Conservation (phyloP, 805 yeast species). For the Saturnispora saitoi region DNA sequence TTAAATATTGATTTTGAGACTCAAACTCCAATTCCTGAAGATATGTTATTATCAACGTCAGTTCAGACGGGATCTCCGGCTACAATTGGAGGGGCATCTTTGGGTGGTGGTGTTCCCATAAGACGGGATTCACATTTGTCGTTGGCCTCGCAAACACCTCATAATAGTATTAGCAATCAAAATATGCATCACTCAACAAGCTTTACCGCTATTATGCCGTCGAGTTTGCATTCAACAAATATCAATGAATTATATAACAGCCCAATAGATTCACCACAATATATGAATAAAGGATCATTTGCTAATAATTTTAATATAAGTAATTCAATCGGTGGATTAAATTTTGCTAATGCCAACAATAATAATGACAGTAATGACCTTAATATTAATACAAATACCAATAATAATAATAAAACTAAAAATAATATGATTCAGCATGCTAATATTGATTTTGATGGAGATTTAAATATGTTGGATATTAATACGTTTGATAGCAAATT, state of each 20-base stretch:
- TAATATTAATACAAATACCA: not conserved
- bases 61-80: constrained; percentile 11
- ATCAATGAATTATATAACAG: constrained; percentile 15
- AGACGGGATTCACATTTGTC: constrained; percentile 9
- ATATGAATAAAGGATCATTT: constrained; percentile 6
- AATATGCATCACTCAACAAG: constrained; percentile 1
- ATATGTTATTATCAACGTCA: constrained; percentile 12
- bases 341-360: not conserved
- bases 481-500: not conserved
- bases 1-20: constrained; percentile 5
- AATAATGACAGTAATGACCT: not conserved
- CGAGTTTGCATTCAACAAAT: constrained; percentile 4
- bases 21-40: constrained; percentile 13
- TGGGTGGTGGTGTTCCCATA: constrained; percentile 5
- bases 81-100: constrained; percentile 6
- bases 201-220: constrained; percentile 1
- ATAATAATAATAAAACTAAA: not conserved
- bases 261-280: constrained; percentile 19
- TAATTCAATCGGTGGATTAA: not conserved
- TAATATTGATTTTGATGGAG: constrained; percentile 25
- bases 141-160: constrained; percentile 3
- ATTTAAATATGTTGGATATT: constrained; percentile 22
- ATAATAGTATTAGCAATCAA: not conserved
- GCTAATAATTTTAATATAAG: constrained; percentile 12
- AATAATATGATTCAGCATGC: constrained; percentile 10